Conservation (phyloP, 768 basidiomycete genomes). For the Lactarius hengduanensis region DNA sequence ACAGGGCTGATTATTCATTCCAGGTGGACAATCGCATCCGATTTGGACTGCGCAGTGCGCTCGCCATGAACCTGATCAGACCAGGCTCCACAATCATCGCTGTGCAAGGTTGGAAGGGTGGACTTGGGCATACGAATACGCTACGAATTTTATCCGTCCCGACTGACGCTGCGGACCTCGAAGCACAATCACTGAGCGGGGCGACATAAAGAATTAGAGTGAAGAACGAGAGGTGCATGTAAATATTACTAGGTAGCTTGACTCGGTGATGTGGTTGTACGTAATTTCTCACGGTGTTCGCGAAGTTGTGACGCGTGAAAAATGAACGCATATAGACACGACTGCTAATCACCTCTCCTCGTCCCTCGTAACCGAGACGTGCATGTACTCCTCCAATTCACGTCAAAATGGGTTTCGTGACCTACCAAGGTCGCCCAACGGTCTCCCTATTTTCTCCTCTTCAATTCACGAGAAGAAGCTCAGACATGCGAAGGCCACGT, state of each 20-base stretch:
- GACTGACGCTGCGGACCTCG: constrained; percentile 74
- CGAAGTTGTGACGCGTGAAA: background rate
- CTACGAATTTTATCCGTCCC: constrained; percentile 82
- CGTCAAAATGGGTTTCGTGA: constrained; percentile 49
- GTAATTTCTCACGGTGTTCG: background rate
- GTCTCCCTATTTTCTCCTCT: constrained; percentile 51
- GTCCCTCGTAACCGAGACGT: constrained; percentile 13
- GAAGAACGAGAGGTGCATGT: constrained; percentile 18
- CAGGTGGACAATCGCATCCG: constrained; percentile 89
- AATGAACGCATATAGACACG: background rate
- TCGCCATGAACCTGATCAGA: constrained; percentile 82
- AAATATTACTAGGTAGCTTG: background rate
- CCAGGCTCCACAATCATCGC: constrained; percentile 89
- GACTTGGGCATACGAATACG: constrained; percentile 94
- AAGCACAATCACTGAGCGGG: constrained; percentile 58
- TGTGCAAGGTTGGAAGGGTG: constrained; percentile 99
- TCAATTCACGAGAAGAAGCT: constrained; percentile 66
- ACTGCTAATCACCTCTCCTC: background rate
- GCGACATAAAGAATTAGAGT: constrained; percentile 7
- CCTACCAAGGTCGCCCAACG: constrained; percentile 43
- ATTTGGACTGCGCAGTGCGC: constrained; percentile 81
- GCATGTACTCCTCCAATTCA: constrained; percentile 47
- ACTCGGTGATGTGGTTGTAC: background rate
- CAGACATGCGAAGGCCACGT: constrained; percentile 42
- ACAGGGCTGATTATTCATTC: constrained; percentile 2